Percentiles rank a stretch among this genome's conserved stretches.
These are phyloP conservation scores for Fusarium keratoplasticum DNA, from an alignment of 2,329 filamentous ascomycete species.

Conservation along the genomic window DNA sequence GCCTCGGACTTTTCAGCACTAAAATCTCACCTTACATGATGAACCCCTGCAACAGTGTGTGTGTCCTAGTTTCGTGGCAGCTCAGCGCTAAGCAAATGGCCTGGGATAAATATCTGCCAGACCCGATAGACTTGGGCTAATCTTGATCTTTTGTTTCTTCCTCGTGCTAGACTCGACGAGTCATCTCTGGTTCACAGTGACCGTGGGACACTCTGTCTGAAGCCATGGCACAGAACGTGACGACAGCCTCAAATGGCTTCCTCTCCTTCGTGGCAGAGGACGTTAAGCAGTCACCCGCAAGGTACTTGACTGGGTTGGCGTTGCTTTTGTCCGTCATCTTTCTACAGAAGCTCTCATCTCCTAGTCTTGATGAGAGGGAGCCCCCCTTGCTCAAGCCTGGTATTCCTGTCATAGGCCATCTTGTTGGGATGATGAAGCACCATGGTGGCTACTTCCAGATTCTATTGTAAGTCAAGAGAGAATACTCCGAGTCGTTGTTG, in stretches of 20 bases:
- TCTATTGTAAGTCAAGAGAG: slow-evolving; percentile 27
- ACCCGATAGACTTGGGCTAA: not conserved
- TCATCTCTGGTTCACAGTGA: not conserved
- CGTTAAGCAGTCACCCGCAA: slow-evolving; percentile 14
- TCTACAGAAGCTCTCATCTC: slow-evolving; percentile 14
- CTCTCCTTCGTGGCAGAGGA: slow-evolving; percentile 5
- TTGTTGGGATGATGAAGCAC: slow-evolving; percentile 50
- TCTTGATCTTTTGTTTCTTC: not conserved
- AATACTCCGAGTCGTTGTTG: not conserved
- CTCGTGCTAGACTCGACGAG: not conserved
- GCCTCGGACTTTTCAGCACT: not conserved
- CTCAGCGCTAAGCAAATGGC: not conserved
- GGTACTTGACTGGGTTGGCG: slow-evolving; percentile 7
- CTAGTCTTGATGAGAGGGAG: slow-evolving; percentile 11
- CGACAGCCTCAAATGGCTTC: slow-evolving; percentile 2
- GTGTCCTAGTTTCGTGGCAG: not conserved
- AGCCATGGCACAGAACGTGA: not conserved
- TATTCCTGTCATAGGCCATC: slow-evolving; percentile 51
- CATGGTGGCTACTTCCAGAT: slow-evolving; percentile 27
- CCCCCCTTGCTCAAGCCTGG: slow-evolving; percentile 22
- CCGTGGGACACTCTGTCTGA: not conserved
- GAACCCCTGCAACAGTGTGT: not conserved
- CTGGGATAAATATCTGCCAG: not conserved
- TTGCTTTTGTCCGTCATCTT: not conserved
- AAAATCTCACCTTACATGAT: slow-evolving; percentile 1